phyloP scores from a whole-genome alignment of 1,284 basidiomycete genomes.

The Irpex lacteus region DNA sequence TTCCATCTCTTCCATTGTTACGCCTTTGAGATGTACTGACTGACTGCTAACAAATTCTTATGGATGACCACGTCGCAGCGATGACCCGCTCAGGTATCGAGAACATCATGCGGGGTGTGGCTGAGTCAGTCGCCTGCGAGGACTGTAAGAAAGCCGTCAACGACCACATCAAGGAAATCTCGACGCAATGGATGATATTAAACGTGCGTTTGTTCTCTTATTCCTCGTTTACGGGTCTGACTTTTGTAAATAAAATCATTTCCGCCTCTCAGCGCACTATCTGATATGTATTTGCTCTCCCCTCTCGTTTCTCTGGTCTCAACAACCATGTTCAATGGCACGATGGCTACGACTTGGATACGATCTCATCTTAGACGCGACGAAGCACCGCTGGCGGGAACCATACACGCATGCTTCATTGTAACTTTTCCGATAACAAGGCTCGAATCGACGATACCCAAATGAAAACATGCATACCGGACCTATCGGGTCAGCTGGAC shows the following conservation, averaged over 20 bases:
- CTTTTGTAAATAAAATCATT: neutral
- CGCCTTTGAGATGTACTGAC: neutral
- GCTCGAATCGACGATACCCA: no score
- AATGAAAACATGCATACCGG: no score
- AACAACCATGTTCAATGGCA: no score
- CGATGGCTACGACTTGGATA: no score
- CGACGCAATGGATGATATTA: constrained; percentile 69
- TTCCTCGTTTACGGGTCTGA: neutral
- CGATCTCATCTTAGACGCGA: no score
- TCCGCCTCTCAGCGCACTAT: neutral
- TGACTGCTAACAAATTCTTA: neutral
- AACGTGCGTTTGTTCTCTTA: constrained; percentile 42
- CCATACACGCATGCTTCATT: no score
- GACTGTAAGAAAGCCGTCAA: constrained; percentile 49
- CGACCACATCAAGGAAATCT: constrained; percentile 57
- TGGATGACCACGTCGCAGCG: neutral
- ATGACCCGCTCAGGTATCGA: neutral
- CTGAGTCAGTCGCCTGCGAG: constrained; percentile 27
- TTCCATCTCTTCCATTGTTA: neutral
- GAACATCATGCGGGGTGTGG: neutral
- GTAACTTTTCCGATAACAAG: no score
- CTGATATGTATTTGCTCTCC: neutral
- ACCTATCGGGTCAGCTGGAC: no score
- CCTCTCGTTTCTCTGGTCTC: no score
- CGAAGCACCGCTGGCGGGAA: no score